phyloP scores from a whole-genome alignment of 2,329 filamentous ascomycete species.

The Fusarium pseudograminearum region DNA sequence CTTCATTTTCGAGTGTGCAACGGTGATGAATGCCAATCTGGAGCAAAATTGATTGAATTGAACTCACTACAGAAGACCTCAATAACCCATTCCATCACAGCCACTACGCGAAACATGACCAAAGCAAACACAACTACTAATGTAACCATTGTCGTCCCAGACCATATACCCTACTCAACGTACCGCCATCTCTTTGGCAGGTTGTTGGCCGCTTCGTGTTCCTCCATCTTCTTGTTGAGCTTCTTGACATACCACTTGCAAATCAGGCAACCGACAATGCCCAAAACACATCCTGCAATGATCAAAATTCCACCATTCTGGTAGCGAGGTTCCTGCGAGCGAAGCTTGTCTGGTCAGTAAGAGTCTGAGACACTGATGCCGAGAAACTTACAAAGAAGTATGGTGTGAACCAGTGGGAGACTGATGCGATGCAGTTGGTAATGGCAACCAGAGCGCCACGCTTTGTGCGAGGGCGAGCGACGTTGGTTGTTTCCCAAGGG shows the following conservation, averaged over 20 bases:
- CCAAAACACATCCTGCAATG: constrained; percentile 5
- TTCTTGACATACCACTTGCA: constrained; percentile 5
- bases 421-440: constrained; percentile 1
- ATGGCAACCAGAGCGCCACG: neutral
- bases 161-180: neutral
- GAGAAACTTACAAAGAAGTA: neutral
- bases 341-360: neutral
- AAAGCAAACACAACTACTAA: neutral
- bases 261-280: neutral
- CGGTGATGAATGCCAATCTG: neutral
- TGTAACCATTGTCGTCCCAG: neutral
- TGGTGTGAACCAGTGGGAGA: constrained; percentile 1
- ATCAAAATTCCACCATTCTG: constrained; percentile 3
- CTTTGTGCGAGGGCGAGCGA: constrained; percentile 1
- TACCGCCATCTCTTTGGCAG: neutral
- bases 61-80: no score
- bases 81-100: no score
- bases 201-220: neutral
- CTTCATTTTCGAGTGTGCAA: neutral
- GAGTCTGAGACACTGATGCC: fast-evolving
- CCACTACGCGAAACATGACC: neutral
- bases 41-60: neutral
- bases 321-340: neutral
- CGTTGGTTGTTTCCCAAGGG: constrained; percentile 3
- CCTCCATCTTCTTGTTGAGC: constrained; percentile 4